Conservation (phyloP, 352 stramenopile genomes). For the Phytophthora constricta region DNA sequence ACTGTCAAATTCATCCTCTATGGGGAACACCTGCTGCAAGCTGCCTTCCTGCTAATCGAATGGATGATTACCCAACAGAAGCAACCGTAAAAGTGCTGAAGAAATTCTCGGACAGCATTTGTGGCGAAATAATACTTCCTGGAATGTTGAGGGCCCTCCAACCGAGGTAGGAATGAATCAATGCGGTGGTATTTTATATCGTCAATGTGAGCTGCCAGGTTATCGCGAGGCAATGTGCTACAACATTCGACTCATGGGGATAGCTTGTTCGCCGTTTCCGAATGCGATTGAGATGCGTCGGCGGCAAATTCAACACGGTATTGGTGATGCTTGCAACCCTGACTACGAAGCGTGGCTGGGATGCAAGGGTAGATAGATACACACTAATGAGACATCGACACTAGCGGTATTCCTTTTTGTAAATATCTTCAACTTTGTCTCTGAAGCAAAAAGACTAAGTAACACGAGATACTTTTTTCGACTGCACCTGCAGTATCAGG, state of each 20-base stretch:
- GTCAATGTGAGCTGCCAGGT: conserved; percentile 7
- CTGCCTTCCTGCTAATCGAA: not conserved
- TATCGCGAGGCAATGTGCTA: conserved; percentile 36
- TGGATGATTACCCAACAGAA: not conserved
- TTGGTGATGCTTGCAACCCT: conserved; percentile 26
- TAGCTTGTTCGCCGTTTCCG: conserved; percentile 29
- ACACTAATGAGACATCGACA: too few species aligned
- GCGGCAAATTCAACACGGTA: conserved; percentile 28
- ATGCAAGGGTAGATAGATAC: too few species aligned
- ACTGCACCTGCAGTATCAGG: too few species aligned
- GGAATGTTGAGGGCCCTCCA: not conserved
- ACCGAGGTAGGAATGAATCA: not conserved
- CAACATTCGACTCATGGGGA: conserved; percentile 37
- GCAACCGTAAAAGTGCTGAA: conserved; percentile 2
- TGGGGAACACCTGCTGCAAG: conserved; percentile 12
- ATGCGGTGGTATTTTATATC: conserved; percentile 34
- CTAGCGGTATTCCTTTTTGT: too few species aligned
- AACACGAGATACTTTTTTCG: too few species aligned
- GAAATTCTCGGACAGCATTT: conserved; percentile 11
- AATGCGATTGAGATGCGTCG: conserved; percentile 29
- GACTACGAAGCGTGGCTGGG: conserved; percentile 39
- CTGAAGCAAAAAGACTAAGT: too few species aligned
- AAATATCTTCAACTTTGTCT: too few species aligned
- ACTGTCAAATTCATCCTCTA: conserved; percentile 1
- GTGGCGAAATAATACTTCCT: not conserved